Base-by-base conservation (phyloP, 768 basidiomycete species). In the Lactarius deliciosus region DNA sequence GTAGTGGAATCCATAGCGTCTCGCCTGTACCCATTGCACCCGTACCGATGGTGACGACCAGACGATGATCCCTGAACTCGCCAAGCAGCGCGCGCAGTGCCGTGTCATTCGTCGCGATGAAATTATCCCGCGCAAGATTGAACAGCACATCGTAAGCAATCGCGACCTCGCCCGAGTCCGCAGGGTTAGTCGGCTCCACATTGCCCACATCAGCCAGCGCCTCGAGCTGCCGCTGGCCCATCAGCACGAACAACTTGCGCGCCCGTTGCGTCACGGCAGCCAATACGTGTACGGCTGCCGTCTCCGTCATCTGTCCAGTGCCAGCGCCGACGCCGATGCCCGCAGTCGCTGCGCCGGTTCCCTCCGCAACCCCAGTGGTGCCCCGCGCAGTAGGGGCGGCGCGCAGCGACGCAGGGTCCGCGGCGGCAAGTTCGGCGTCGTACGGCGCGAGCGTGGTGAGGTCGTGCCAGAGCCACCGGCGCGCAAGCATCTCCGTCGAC, bases 61-160 rank as follows among this genome's bases (percentile, higher is more conserved):
- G 74, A 2, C 86, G 86, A 70, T 99, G 97, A 75, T 98, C 97
- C 72, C 85, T 84, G 76, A 96, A 98, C 76, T 98, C 97, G 15
- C 88, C 88, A 60, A 98, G 78, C 40, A 96, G 80, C 10, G 92
- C 84, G 53, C 90, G 82, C 72, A 96, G 80, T 43, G 94, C 86
- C 4, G 89, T 90, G 71, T 96, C 94, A 75, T 87, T 94, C 47
- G 91, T 89, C 11, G 96, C 94, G 57, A 98, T 85, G 71, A 98
- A 96, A 57, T 91, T 83, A 57, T 92, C 90, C 61, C 90, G 79
- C 10, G 93, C 92, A 18, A 84, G 76, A 63, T 82, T 85, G 77
- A 93, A 95, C 16, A 95, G 76, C 9, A 83, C 81, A 68, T 89
- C 85, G 69, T 89, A 88, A 30, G 80, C 81, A 65, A 87, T 81